Base-by-base conservation (phyloP, 192 early-diverging fungal genomes). In the Martensiomyces pterosporus region DNA sequence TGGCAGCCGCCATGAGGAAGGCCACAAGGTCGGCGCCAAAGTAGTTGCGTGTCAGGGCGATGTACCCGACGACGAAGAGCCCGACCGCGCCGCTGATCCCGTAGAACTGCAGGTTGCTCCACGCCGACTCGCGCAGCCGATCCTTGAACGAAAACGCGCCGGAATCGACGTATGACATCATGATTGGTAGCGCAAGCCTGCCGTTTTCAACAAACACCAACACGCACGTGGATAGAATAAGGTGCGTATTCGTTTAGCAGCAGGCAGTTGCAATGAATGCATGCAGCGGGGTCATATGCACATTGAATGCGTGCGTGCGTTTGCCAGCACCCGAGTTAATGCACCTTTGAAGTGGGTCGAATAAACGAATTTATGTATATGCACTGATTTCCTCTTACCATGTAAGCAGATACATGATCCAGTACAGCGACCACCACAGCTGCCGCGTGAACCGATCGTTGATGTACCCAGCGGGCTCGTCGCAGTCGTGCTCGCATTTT, bases 1-100 rank as follows among this genome's bases (percentile, higher is more conserved):
- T 98, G 27, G 89, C 86, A 38, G 86, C 81, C 0, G 95, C 92
- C 84, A 98, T 98, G 19, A 91, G 72, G 45, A 91, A 85, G 2
- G 82, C 83, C 19, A 85, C 69, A 16, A 97, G 57, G 41, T 68
- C 75, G 10, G 64, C 48, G 16, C 71, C 60, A 51, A 62, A 52
- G 21, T 64, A 45, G 33, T 77, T 77, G 57, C 80, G 89, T 44
- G 39, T 43, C 51, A 85, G 39, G 1, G 81, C 59, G 23, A 92
- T 70, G 47, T 92, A 93, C n/a, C 86, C 72, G 12, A 94, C 60
- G 4, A 88, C 82, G 33, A 85, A 48, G 1, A 89, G 35, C 0
- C 87, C 92, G 9, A 85, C 64, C 4, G 74, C 77, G 8, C 80
- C 91, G 29, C 83, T 70, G 16, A 88, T 60, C 4, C 81, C 75